These are phyloP conservation scores for Phellopilus nigrolimitatus DNA, from an alignment of 1,284 basidiomycete species.

Conservation along the genomic window DNA sequence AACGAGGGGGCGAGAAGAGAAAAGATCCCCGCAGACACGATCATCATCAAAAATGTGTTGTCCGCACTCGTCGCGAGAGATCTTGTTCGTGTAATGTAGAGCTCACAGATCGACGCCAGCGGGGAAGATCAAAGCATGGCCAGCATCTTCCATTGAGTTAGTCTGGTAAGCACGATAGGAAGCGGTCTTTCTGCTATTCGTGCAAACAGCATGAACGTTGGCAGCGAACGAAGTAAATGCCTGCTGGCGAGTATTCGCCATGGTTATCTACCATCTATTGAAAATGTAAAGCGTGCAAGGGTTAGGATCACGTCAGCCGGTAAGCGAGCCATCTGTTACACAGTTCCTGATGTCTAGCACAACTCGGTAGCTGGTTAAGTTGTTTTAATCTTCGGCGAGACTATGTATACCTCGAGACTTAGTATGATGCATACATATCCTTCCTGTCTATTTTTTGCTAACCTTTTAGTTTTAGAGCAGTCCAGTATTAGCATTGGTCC, in stretches of 20 bases:
- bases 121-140: background rate
- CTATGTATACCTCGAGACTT: background rate
- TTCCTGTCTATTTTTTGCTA: too few relatives aligned
- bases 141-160: background rate
- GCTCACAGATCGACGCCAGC: background rate
- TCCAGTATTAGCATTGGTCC: too few relatives aligned
- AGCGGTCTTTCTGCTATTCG: slow-evolving; percentile 18
- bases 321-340: too few relatives aligned
- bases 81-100: background rate
- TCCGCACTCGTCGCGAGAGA: slow-evolving; percentile 5
- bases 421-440: background rate
- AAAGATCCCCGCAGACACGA: background rate
- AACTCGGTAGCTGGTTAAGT: too few relatives aligned
- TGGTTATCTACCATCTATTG: too few relatives aligned
- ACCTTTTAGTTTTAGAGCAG: background rate
- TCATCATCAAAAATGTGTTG: background rate
- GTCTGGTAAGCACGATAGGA: background rate
- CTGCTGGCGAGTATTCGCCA: too few relatives aligned
- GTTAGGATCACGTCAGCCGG: too few relatives aligned
- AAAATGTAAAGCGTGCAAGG: too few relatives aligned
- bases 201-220: too few relatives aligned
- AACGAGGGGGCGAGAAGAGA: slow-evolving; percentile 3
- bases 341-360: too few relatives aligned
- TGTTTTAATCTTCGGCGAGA: too few relatives aligned
- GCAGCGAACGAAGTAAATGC: too few relatives aligned